These are phyloP conservation scores for Phylloporus sp. DNA, from an alignment of 768 basidiomycete species.

Conservation along the genomic window DNA sequence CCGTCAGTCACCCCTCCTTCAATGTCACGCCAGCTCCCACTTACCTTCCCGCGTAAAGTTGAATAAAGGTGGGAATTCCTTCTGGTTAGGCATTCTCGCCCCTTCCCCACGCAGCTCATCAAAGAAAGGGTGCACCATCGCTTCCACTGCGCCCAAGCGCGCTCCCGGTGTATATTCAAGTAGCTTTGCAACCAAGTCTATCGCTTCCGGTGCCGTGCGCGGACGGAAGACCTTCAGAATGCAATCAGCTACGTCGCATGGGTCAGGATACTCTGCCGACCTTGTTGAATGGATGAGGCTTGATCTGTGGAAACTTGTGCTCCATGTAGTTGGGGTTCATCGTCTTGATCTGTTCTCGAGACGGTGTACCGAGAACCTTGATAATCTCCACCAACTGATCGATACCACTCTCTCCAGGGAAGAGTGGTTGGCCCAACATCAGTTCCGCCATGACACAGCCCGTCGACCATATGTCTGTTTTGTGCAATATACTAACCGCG, in stretches of 20 bases:
- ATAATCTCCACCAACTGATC: constrained; percentile 99
- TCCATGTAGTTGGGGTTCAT: constrained; percentile 99
- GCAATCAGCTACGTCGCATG: constrained; percentile 12
- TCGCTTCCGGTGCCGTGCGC: constrained; percentile 92
- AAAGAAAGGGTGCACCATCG: constrained; percentile 95
- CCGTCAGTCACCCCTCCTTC: background rate
- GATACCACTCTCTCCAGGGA: constrained; percentile 98
- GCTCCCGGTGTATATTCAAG: constrained; percentile 98
- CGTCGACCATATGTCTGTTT: constrained; percentile 95
- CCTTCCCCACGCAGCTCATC: constrained; percentile 91
- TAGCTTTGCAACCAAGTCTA: constrained; percentile 90
- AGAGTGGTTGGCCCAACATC: constrained; percentile 97
- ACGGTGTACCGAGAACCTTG: constrained; percentile 98
- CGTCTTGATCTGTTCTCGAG: constrained; percentile 99
- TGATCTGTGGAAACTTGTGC: constrained; percentile 99
- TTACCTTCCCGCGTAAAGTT: constrained; percentile 94
- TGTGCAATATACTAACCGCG: constrained; percentile 6
- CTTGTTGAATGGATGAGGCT: constrained; percentile 99
- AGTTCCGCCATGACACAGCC: constrained; percentile 99
- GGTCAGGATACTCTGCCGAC: constrained; percentile 35
- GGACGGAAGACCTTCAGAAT: constrained; percentile 88
- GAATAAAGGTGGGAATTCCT: constrained; percentile 91
- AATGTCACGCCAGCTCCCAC: constrained; percentile 28
- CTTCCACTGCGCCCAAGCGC: constrained; percentile 83
- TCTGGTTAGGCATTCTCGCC: constrained; percentile 93